These are phyloP conservation scores for Curvularia sp. DNA, from an alignment of 2,329 filamentous ascomycete species.

Conservation along the genomic window DNA sequence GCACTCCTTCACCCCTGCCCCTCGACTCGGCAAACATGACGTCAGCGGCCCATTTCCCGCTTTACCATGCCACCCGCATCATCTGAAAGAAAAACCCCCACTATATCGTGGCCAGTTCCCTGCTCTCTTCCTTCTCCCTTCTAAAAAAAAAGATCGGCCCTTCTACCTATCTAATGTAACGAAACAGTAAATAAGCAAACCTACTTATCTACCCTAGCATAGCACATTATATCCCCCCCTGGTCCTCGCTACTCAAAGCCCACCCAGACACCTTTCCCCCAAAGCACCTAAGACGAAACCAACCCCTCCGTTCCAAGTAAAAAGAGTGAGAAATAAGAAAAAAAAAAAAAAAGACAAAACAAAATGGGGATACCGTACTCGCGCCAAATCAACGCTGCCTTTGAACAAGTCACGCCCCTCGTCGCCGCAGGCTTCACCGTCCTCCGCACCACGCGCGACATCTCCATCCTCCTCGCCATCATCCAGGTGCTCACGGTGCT, in stretches of 20 bases:
- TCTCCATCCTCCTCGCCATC: constrained; percentile 57
- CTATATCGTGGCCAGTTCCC: neutral
- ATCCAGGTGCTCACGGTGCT: constrained; percentile 58
- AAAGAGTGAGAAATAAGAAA: neutral
- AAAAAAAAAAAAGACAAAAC: neutral
- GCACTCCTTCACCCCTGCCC: constrained; percentile 18
- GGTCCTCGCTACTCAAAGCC: too few relatives aligned
- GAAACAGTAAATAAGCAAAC: neutral
- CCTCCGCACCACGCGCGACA: constrained; percentile 59
- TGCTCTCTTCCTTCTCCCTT: neutral
- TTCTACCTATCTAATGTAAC: neutral
- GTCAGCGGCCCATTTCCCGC: constrained; percentile 22
- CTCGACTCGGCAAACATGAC: constrained; percentile 24
- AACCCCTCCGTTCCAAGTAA: neutral
- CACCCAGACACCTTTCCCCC: too few relatives aligned
- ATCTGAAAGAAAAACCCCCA: neutral
- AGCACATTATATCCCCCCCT: neutral
- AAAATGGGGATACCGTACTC: constrained; percentile 62
- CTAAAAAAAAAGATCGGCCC: neutral
- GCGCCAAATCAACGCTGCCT: constrained; percentile 60
- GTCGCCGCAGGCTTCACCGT: constrained; percentile 59
- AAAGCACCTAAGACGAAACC: too few relatives aligned
- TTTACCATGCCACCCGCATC: constrained; percentile 1
- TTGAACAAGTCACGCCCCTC: constrained; percentile 62
- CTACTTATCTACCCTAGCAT: too few relatives aligned